Evolutionary conservation across 2,329 filamentous ascomycete genomes (phyloP).

Genomic region (Aspergillus ibericus): DNA sequence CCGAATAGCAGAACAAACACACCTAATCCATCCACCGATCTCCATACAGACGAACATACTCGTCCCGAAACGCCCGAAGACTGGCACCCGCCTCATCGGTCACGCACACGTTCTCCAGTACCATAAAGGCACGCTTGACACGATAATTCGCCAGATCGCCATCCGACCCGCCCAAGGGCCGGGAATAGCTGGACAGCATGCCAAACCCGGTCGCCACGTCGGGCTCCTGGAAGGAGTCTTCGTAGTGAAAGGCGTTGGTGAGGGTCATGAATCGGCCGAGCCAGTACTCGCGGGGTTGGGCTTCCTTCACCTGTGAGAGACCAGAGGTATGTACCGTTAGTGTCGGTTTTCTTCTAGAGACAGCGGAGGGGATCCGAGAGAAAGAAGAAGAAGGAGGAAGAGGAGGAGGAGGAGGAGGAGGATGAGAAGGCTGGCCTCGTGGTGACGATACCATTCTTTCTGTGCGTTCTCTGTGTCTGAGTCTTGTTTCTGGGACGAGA

Average conservation of each 20-base stretch:
- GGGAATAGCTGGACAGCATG: constrained; percentile 23
- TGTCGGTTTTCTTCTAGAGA: not conserved
- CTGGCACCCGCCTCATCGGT: constrained; percentile 38
- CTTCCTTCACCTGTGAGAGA: constrained; percentile 22
- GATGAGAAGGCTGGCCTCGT: not conserved
- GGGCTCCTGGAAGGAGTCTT: constrained; percentile 32
- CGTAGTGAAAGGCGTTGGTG: constrained; percentile 32
- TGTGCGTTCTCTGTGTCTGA: constrained; percentile 7
- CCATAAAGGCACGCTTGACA: constrained; percentile 34
- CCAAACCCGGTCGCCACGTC: constrained; percentile 28
- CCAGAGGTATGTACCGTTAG: constrained; percentile 9
- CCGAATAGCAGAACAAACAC: not conserved
- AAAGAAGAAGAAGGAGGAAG: not conserved
- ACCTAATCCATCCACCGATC: constrained; percentile 21
- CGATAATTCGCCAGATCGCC: constrained; percentile 22
- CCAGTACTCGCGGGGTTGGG: constrained; percentile 32
- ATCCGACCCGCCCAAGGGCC: constrained; percentile 15
- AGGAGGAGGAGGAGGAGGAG: too few species aligned
- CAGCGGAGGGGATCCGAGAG: not conserved
- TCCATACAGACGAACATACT: constrained; percentile 25
- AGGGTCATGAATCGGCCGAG: constrained; percentile 34
- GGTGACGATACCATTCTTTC: constrained; percentile 18
- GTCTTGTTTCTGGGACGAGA: not conserved
- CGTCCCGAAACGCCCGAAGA: constrained; percentile 30
- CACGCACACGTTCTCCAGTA: constrained; percentile 34